Evolutionary conservation across 2,329 filamentous ascomycete species (phyloP).

Genomic region (Talaromyces sp.): DNA sequence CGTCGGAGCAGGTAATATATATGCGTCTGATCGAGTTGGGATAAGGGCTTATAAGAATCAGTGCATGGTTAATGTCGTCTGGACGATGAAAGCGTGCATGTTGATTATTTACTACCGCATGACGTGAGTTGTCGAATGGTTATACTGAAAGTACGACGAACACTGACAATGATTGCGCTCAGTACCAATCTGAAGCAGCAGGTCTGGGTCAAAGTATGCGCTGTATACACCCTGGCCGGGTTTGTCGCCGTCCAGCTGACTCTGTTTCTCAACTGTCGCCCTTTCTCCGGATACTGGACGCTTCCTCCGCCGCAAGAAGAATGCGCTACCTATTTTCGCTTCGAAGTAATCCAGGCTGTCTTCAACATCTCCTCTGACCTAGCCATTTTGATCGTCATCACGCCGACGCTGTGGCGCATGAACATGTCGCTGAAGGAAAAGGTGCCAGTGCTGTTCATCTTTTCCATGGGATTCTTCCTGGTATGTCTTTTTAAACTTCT

Average conservation of each 20-base stretch:
- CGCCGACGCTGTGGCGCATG: slow-evolving; percentile 31
- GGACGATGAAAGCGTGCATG: slow-evolving; percentile 42
- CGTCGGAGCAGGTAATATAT: slow-evolving; percentile 7
- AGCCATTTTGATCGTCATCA: slow-evolving; percentile 33
- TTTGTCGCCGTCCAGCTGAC: slow-evolving; percentile 47
- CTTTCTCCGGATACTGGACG: slow-evolving; percentile 47
- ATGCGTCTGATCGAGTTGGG: not conserved
- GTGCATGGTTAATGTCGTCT: slow-evolving; percentile 11
- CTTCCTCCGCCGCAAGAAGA: slow-evolving; percentile 37
- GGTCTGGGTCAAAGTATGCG: slow-evolving; percentile 34
- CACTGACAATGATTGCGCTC: slow-evolving; percentile 14
- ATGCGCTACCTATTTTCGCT: slow-evolving; percentile 36
- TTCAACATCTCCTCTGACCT: slow-evolving; percentile 42
- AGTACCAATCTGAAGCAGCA: slow-evolving; percentile 24
- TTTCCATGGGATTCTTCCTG: slow-evolving; percentile 35
- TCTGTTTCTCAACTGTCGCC: slow-evolving; percentile 46
- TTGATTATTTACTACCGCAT: slow-evolving; percentile 46
- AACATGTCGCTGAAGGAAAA: slow-evolving; percentile 31
- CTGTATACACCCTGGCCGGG: slow-evolving; percentile 37
- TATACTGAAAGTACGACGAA: not conserved
- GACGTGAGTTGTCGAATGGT: slow-evolving; percentile 20
- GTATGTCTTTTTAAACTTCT: not conserved
- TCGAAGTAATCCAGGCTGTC: slow-evolving; percentile 38
- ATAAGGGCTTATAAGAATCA: not conserved
- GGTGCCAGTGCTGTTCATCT: slow-evolving; percentile 27